These are phyloP conservation scores for Botrytis byssoidea DNA, from an alignment of 2,329 filamentous ascomycete genomes.

Conservation along the genomic window DNA sequence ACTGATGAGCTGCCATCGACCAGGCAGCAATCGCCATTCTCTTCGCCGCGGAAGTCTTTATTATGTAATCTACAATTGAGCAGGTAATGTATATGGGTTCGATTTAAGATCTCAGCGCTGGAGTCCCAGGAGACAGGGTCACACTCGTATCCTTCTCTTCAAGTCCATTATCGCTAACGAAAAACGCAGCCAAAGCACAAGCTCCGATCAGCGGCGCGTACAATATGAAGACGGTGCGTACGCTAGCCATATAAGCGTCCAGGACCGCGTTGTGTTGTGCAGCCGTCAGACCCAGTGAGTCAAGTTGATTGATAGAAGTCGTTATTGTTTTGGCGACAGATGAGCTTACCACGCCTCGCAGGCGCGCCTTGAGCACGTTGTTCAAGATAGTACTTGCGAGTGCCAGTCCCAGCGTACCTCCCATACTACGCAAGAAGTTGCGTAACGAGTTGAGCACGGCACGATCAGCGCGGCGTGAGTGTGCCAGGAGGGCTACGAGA, in stretches of 20 bases:
- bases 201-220: constrained; percentile 19
- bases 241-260: constrained; percentile 33
- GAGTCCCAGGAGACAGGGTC: not conserved
- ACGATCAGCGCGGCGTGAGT: constrained; percentile 31
- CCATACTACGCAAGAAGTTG: constrained; percentile 36
- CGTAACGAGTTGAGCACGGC: constrained; percentile 36
- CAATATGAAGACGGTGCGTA: constrained; percentile 32
- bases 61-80: no score
- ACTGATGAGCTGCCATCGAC: no score
- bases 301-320: constrained; percentile 12
- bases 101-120: not conserved
- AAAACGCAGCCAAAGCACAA: not conserved
- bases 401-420: constrained; percentile 30
- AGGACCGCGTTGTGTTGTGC: constrained; percentile 21
- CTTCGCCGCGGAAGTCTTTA: no score
- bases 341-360: not conserved
- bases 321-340: constrained; percentile 1
- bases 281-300: not conserved
- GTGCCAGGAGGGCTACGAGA: constrained; percentile 37
- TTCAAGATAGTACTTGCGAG: constrained; percentile 20
- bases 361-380: constrained; percentile 9
- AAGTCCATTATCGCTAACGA: constrained; percentile 11
- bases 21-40: no score
- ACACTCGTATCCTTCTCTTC: constrained; percentile 11
- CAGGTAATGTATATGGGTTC: no score